Conservation (phyloP, 2,329 filamentous ascomycete species). For the Huntiella savannae region DNA sequence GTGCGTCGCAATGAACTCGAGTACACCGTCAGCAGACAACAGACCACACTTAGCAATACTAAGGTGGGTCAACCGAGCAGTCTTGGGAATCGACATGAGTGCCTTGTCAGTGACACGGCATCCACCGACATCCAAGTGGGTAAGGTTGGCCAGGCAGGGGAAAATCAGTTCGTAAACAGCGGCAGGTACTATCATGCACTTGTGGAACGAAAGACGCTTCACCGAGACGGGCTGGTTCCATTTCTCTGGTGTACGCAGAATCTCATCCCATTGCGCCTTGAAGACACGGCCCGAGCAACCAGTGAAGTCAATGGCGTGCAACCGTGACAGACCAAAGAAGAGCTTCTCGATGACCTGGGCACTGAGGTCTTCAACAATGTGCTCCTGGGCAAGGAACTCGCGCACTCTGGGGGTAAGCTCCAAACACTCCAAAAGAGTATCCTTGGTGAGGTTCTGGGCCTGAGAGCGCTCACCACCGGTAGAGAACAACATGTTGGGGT, state of each 20-base stretch:
- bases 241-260: slow-evolving; percentile 28
- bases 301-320: slow-evolving; percentile 58
- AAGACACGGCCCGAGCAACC: slow-evolving; percentile 53
- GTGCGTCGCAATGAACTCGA: slow-evolving; percentile 52
- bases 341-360: slow-evolving; percentile 50
- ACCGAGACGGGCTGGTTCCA: slow-evolving; percentile 24
- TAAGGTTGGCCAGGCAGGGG: slow-evolving; percentile 49
- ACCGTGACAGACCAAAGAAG: slow-evolving; percentile 42
- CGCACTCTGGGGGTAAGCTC: slow-evolving; percentile 53
- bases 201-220: slow-evolving; percentile 55
- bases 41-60: slow-evolving; percentile 60
- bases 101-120: slow-evolving; percentile 57
- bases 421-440: slow-evolving; percentile 53
- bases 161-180: slow-evolving; percentile 49
- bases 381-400: slow-evolving; percentile 65
- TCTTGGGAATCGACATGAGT: slow-evolving; percentile 49
- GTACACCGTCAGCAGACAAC: slow-evolving; percentile 45
- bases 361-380: slow-evolving; percentile 58
- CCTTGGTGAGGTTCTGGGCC: slow-evolving; percentile 56
- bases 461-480: slow-evolving; percentile 56
- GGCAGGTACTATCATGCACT: slow-evolving; percentile 52
- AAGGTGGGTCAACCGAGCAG: slow-evolving; percentile 55
- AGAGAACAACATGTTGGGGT: slow-evolving; percentile 56
- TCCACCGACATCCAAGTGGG: slow-evolving; percentile 62
- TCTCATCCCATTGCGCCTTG: slow-evolving; percentile 41